Conservation (phyloP, 2,329 filamentous ascomycete species). For the Epichloe hybrida region DNA sequence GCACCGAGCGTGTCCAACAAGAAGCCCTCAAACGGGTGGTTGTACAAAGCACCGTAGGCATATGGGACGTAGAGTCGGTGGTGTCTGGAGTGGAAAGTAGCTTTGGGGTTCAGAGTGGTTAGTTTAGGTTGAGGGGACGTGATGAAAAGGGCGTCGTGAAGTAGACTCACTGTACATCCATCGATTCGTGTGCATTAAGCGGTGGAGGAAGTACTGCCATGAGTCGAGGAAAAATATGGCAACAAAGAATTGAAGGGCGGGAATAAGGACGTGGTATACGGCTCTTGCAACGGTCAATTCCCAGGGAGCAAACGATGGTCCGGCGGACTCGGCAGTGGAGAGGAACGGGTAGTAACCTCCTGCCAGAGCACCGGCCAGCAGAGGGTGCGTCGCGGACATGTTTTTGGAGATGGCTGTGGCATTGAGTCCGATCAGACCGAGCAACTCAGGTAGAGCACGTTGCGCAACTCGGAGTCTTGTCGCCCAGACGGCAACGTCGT, state of each 20-base stretch:
- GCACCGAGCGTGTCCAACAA: slow-evolving; percentile 83
- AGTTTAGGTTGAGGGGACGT: slow-evolving; percentile 6
- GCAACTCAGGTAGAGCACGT: slow-evolving; percentile 57
- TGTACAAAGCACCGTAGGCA: slow-evolving; percentile 92
- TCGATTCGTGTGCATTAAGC: slow-evolving; percentile 92
- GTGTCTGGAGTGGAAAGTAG: slow-evolving; percentile 84
- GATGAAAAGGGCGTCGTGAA: neutral
- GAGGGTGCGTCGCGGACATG: slow-evolving; percentile 55
- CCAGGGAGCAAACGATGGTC: slow-evolving; percentile 70
- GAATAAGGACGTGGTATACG: slow-evolving; percentile 69
- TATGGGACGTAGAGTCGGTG: slow-evolving; percentile 97
- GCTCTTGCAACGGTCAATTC: slow-evolving; percentile 61
- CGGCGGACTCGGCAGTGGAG: slow-evolving; percentile 40
- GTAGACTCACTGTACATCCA: slow-evolving; percentile 76
- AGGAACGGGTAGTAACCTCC: slow-evolving; percentile 72
- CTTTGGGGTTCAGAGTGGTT: slow-evolving; percentile 25
- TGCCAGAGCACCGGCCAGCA: slow-evolving; percentile 60
- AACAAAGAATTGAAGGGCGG: slow-evolving; percentile 60
- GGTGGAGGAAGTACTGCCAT: slow-evolving; percentile 97
- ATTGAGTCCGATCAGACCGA: slow-evolving; percentile 65
- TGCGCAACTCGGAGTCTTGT: slow-evolving; percentile 68
- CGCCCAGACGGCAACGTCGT: slow-evolving; percentile 85
- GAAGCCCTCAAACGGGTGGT: slow-evolving; percentile 90
- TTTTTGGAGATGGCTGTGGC: slow-evolving; percentile 62
- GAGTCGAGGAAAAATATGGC: slow-evolving; percentile 75